These are phyloP conservation scores for Pyrrhoderma lamaoense DNA, from an alignment of 1,284 basidiomycete genomes.

Conservation along the genomic window DNA sequence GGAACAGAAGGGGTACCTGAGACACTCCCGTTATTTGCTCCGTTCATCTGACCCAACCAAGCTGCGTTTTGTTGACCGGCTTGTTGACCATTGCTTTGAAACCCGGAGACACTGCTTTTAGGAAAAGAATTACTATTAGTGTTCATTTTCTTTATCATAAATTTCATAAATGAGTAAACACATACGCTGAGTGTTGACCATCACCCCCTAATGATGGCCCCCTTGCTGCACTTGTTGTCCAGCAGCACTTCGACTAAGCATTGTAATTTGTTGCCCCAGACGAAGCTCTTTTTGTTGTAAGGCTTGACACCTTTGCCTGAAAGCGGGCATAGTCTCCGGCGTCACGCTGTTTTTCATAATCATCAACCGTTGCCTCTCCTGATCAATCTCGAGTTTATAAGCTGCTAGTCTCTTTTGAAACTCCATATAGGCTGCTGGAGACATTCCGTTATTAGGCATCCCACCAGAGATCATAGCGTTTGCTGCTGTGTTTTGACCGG, in stretches of 20 bases:
- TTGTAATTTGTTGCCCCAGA: no score
- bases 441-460: no score
- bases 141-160: no score
- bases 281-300: not conserved
- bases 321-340: no score
- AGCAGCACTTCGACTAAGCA: not conserved
- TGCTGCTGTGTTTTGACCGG: no score
- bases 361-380: not conserved
- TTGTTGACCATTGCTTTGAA: conserved; percentile 3
- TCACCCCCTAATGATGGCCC: not conserved
- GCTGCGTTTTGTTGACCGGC: not conserved
- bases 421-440: no score
- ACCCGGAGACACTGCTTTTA: not conserved
- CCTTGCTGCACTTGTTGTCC: conserved; percentile 2
- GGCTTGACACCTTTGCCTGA: not conserved
- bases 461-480: no score
- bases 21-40: not conserved
- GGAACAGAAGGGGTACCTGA: not conserved
- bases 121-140: no score
- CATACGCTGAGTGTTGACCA: not conserved
- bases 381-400: conserved; percentile 9
- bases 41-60: conserved; percentile 4
- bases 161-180: not conserved
- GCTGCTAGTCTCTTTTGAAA: not conserved
- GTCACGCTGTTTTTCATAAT: not conserved